Evolutionary conservation across 805 yeast genomes (phyloP), one percentile per base, ranked within the genome.

Genomic region (Dipodascus albidus): DNA sequence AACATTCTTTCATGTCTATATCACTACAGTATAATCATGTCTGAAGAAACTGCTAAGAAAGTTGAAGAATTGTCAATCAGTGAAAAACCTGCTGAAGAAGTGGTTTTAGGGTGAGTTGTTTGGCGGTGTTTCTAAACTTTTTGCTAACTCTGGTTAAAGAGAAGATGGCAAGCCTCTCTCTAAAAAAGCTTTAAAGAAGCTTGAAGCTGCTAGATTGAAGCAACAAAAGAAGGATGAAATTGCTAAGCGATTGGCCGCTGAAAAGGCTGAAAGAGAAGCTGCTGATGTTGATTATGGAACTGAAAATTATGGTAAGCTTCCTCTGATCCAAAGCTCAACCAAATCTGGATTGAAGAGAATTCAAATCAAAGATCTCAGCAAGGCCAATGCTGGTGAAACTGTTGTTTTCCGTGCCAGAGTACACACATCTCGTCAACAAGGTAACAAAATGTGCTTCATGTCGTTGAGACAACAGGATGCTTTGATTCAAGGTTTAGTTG

Each of bases 111-210:
- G 31, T 47, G 14, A 17, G 31, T 21, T 9, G n/a, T n/a, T 47
- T 11, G 44, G 17, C 9, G 4, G 24, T n/a, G 6, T 47, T 22
- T 4, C 6, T 6, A 15, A 11, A 24, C 31, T 23, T 3, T n/a
- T 6, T 23, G 9, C 49, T 23, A 47, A 47, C 49, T 4, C 44
- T 38, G 8, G 38, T 38, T n/a, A 6, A 11, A 83, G 85, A 11
- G 80, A 79, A 59, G 91, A 85, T 66, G 96, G 96, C 47, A 82
- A 78, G 71, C 96, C 96, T 23, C 73, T 88, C 61, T 84, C 95
- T 54, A 93, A 93, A 72, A 93, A 90, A 68, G 99, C 96, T 1
- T 74, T 93, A 64, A 93, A 93, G 78, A 93, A 93, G 74, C 78
- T 93, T 58, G 93, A 86, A 69, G 91, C 91, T 66, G 96, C 52